Base-by-base conservation (phyloP, 208 protist species). In the Acanthamoeba lenticulata region DNA sequence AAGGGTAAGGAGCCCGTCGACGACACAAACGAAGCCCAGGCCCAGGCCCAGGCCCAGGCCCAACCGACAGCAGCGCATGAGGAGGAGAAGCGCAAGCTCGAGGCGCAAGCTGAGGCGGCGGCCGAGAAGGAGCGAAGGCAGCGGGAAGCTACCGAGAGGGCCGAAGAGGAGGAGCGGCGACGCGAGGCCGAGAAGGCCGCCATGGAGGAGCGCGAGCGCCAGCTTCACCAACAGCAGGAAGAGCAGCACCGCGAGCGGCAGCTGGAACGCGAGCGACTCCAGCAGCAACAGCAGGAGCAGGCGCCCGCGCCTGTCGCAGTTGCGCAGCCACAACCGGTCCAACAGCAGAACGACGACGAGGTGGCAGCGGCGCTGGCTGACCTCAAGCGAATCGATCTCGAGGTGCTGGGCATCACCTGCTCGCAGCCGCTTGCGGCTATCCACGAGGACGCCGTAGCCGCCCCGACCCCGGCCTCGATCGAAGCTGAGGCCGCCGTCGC, bases 221-320 rank as follows among this genome's bases (percentile, higher is more conserved):
- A 60, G 77, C 77, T 86, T 5, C 77, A 32, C 4, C 29, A 86
- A 27, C 40, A 86, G n/a, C 77, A 86, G 77, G 29, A 86, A 29
- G n/a, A 86, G 29, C 77, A 86, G 44, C 77, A 86, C 13, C 77
- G 77, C 77, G 77, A 86, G 44, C 77, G 77, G 32, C 21, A 72
- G 19, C 32, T 34, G 67, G 36, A 83, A 40, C 40, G 11, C 40
- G 15, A 52, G 29, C n/a, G 9, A 34, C 13, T 29, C n/a, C 7
- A 72, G 9, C 15, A 62, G 21, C 55, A 29, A 7, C 55, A 62
- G 21, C 55, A 62, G 55, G 24, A 62, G 21, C 55, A 62, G 55
- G 29, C n/a, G 62, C 62, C 9, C 29, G n/a, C 11, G 62, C 13
- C 62, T 72, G 62, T 72, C 7, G 62, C 29, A 7, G n/a, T 24